Conservation (phyloP, 768 basidiomycete genomes). For the Mycena rosella region DNA sequence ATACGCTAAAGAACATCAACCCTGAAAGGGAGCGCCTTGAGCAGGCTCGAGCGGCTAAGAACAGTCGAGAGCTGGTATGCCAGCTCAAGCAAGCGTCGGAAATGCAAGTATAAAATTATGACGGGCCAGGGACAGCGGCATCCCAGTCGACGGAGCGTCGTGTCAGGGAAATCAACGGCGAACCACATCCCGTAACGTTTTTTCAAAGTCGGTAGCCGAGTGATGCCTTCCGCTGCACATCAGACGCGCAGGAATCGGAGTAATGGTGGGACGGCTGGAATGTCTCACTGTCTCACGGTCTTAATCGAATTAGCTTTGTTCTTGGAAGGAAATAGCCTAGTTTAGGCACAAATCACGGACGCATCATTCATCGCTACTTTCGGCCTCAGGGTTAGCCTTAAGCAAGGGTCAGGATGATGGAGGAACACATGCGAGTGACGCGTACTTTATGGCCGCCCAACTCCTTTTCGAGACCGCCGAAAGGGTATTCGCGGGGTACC, state of each 20-base stretch:
- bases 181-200: background rate
- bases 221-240: background rate
- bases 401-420: slow-evolving; percentile 21
- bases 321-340: background rate
- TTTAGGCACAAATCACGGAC: slow-evolving; percentile 11
- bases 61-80: too few species aligned
- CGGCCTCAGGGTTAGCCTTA: slow-evolving; percentile 39
- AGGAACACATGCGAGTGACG: background rate
- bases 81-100: too few species aligned
- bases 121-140: too few species aligned
- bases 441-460: slow-evolving; percentile 85
- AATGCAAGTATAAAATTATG: too few species aligned
- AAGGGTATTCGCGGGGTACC: slow-evolving; percentile 82
- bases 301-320: slow-evolving; percentile 1
- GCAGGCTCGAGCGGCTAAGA: too few species aligned
- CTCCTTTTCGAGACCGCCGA: slow-evolving; percentile 78
- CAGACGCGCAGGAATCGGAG: background rate
- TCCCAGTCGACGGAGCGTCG: background rate
- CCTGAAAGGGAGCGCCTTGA: too few species aligned
- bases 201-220: slow-evolving; percentile 2
- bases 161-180: slow-evolving; percentile 11
- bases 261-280: background rate
- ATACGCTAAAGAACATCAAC: too few species aligned
- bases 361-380: slow-evolving; percentile 37
- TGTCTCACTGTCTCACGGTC: slow-evolving; percentile 2